These are phyloP conservation scores for Suillus tomentosus DNA, from an alignment of 768 basidiomycete species.

Conservation along the genomic window DNA sequence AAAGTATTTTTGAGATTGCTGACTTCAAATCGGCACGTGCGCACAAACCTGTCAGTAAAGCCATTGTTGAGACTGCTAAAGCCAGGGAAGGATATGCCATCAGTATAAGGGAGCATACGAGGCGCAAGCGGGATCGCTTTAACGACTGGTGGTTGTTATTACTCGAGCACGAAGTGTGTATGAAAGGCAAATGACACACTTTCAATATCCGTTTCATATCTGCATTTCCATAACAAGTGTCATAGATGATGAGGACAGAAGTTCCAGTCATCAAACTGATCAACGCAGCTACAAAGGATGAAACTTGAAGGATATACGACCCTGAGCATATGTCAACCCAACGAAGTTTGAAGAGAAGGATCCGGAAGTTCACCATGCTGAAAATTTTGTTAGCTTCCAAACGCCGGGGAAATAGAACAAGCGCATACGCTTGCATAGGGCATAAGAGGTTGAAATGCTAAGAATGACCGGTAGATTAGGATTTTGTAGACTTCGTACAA, in stretches of 20 bases:
- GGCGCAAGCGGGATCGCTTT: background rate
- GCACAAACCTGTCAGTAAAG: background rate
- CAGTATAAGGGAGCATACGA: slow-evolving; percentile 1
- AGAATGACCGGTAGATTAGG: background rate
- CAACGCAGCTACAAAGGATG: background rate
- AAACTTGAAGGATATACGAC: slow-evolving; percentile 4
- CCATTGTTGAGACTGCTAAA: background rate
- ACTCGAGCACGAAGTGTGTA: background rate
- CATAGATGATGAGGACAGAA: slow-evolving; percentile 4
- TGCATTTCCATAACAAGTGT: background rate
- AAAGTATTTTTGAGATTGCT: background rate
- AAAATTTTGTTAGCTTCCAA: background rate
- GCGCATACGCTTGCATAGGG: background rate
- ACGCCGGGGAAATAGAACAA: background rate
- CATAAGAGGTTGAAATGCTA: slow-evolving; percentile 1
- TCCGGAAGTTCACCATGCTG: background rate
- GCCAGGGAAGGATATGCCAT: background rate
- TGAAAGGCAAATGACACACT: background rate
- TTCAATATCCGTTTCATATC: background rate
- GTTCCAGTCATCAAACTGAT: slow-evolving; percentile 3
- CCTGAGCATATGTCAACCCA: background rate
- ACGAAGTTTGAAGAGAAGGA: background rate
- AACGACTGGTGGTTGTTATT: background rate
- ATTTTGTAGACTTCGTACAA: background rate
- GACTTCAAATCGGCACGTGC: background rate